Conservation (phyloP, 495 filamentous ascomycete genomes). For the Penicillium atrosanguineum region DNA sequence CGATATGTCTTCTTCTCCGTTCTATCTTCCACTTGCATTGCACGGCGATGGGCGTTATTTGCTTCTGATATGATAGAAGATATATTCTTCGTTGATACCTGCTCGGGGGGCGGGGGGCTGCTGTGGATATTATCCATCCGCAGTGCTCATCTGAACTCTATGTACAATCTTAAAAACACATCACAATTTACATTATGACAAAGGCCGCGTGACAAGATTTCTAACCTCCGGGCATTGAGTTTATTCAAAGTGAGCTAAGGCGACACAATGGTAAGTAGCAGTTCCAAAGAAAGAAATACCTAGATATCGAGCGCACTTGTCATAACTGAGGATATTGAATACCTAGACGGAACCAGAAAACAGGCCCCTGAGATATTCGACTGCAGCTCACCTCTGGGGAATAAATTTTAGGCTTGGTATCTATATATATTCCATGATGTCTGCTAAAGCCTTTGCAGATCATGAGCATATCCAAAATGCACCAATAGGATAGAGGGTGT, state of each 20-base stretch:
- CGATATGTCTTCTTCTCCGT: conserved; percentile 1
- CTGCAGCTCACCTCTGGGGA: too few relatives aligned
- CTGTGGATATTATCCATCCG: not conserved
- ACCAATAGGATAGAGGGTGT: not conserved
- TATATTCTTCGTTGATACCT: conserved; percentile 18
- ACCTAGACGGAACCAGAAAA: too few relatives aligned
- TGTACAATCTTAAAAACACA: conserved; percentile 11
- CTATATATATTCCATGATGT: too few relatives aligned
- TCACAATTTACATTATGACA: not conserved
- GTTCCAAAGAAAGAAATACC: too few relatives aligned
- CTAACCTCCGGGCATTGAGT: too few relatives aligned
- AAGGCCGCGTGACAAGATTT: not conserved
- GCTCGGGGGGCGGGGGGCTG: not conserved
- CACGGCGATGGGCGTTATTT: conserved; percentile 38
- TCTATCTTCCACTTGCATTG: conserved; percentile 31
- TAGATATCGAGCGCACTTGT: too few relatives aligned
- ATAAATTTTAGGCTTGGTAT: too few relatives aligned
- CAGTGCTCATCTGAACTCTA: not conserved
- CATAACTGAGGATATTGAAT: too few relatives aligned
- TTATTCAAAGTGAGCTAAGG: too few relatives aligned
- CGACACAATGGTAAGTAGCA: too few relatives aligned
- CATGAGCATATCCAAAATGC: not conserved
- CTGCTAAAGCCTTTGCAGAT: too few relatives aligned
- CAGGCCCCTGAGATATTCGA: too few relatives aligned
- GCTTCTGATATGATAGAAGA: conserved; percentile 17